phyloP scores from a whole-genome alignment of 2,329 filamentous ascomycete genomes.

The Graphium sp. region DNA sequence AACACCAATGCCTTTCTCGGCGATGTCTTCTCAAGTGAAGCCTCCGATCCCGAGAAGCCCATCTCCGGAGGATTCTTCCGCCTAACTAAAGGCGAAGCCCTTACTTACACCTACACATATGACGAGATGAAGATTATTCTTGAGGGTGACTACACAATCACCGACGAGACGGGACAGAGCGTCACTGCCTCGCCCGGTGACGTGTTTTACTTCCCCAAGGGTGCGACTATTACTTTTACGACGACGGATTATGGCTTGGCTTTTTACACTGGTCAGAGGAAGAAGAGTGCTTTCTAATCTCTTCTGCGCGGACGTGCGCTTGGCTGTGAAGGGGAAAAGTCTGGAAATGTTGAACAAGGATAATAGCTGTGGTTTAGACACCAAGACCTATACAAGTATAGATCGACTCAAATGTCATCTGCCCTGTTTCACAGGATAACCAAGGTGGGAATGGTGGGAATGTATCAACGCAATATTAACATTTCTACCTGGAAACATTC shows the following conservation, averaged over 20 bases:
- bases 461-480: no score
- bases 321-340: no score
- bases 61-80: conserved; percentile 50
- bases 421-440: no score
- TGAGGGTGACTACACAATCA: conserved; percentile 49
- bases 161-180: conserved; percentile 41
- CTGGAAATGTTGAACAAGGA: no score
- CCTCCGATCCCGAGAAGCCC: conserved; percentile 37
- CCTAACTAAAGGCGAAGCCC: conserved; percentile 47
- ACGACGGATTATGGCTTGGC: conserved; percentile 43
- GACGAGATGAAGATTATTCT: conserved; percentile 62
- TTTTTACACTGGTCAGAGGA: conserved; percentile 32
- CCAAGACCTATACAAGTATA: no score
- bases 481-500: no score
- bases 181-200: no score
- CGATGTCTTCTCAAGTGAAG: conserved; percentile 40
- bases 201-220: no score
- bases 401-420: no score
- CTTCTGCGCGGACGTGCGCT: no score
- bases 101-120: conserved; percentile 54
- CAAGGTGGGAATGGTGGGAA: no score
- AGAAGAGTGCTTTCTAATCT: conserved; percentile 14
- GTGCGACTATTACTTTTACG: conserved; percentile 47
- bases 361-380: no score
- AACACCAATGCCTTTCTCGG: conserved; percentile 53